Base-by-base conservation (phyloP, 164 flowering plant species). In the Protea cynaroides region DNA sequence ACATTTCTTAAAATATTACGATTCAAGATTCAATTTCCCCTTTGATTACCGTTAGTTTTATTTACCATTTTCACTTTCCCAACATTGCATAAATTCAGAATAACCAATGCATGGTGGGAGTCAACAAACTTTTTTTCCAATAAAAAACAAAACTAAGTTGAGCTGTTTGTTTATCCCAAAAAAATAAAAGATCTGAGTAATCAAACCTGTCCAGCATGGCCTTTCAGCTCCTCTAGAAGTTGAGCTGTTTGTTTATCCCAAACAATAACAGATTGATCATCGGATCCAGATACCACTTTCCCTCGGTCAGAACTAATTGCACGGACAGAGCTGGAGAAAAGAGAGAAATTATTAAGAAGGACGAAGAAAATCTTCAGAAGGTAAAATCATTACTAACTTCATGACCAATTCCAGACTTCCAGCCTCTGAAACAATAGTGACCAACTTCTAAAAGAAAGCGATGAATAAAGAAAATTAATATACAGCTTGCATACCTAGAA, bases 201-300 rank as follows among this genome's bases (percentile, higher is more conserved):
- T 37, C 74, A 68, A 65, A 90, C 97, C 92, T 83, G 90, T 60
- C 84, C 89, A 72, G 86, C 87, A 69, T 95, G 99, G 65, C 97
- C 99, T 76, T 90, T 95, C 60, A 95, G 80, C 73, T 92, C 97
- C 78, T 92, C 94, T 56, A 90, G 84, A 71, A 87, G 87, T 75
- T 88, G 94, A 64, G 78, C 64, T 25, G 97, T 90, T 76, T 92
- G 99, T 71, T 95, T 95, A 78, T 95, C 99, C 99, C 99, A 95
- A 44, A 95, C 97, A 44, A 95, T 77, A 18, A 92, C 84, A 71
- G 88, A 79, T 62, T 84, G 87, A 73, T 95, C 99, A 79, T 95
- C 99, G 23, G 99, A 92, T 68, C 99, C 99, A 9, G 99, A 89
- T 25, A 92, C 96, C 49, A 95, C 80, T 76, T 86, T 95, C 65